Percentiles rank a stretch among this genome's conserved stretches.
Conservation (phyloP, 306 rosid species). For the Gillenia trifoliata region DNA sequence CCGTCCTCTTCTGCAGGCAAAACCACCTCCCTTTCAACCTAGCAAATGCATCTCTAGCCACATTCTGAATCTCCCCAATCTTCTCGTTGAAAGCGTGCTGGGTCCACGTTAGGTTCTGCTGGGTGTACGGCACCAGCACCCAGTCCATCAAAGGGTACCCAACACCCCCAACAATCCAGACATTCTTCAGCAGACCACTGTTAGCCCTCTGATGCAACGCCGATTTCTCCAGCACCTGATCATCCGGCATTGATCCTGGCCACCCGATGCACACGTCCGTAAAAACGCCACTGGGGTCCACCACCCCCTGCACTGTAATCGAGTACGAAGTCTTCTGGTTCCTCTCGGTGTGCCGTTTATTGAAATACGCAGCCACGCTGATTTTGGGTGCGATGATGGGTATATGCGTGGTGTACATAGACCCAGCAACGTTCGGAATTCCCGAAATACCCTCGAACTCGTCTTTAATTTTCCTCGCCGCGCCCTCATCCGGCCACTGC, state of each 20-base stretch:
- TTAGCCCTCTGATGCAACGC: constrained; percentile 72
- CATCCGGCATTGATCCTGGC: constrained; percentile 98
- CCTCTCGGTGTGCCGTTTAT: constrained; percentile 84
- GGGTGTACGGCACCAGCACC: constrained; percentile 88
- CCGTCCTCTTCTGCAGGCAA: constrained; percentile 82
- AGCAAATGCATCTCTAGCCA: constrained; percentile 65
- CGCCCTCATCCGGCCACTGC: constrained; percentile 72
- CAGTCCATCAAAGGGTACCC: constrained; percentile 87
- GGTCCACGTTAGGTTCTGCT: constrained; percentile 78
- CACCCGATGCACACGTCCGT: constrained; percentile 89
- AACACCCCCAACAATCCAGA: constrained; percentile 75
- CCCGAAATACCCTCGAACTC: constrained; percentile 66
- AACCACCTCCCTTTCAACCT: constrained; percentile 87
- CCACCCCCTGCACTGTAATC: constrained; percentile 89
- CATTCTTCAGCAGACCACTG: constrained; percentile 57
- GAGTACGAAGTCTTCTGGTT: constrained; percentile 87
- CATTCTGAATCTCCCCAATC: constrained; percentile 69
- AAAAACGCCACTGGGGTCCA: constrained; percentile 69
- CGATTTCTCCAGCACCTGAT: constrained; percentile 70
- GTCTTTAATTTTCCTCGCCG: constrained; percentile 42
- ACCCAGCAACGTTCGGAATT: constrained; percentile 82
- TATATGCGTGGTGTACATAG: constrained; percentile 86
- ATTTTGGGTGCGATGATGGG: constrained; percentile 93
- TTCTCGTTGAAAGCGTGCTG: constrained; percentile 93
- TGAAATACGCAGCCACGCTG: constrained; percentile 81